Base-by-base conservation (phyloP, 345 rosid species). In the Lumnitzera racemosa region DNA sequence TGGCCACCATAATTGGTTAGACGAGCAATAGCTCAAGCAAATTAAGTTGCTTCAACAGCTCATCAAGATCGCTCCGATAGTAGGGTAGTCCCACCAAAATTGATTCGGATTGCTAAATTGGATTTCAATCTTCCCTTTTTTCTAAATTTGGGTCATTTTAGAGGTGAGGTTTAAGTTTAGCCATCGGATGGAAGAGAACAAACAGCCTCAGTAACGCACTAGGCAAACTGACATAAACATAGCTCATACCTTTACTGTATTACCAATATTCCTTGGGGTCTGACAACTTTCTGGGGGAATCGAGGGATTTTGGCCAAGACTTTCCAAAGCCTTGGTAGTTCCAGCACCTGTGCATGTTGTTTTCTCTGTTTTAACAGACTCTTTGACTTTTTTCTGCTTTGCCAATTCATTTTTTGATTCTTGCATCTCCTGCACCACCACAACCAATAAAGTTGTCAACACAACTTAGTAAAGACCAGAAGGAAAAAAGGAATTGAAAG, bases 171-270 rank as follows among this genome's bases (percentile, higher is more conserved):
- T 36, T 36, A 36, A 36, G 7, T 36, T 36, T 36, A 36, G 43
- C 9, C 43, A 36, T 9, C 4, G 11, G 43, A 4, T 5, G 7
- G 43, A 36, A 36, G 43, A 36, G 10, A 36, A 7, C 10, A 9
- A 36, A 36, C 9, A 36, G 43, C 43, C 43, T 5, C 7, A 9
- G 43, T 9, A 36, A 36, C 43, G 7, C 43, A 5, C 9, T 36
- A 5, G 43, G 11, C 11, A 3, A 36, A 27, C 3, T 46, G 25
- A 11, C 47, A 25, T 41, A 36, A 23, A 24, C 43, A 36, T 20
- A 58, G 51, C 72, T 25, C 50, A 57, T 86, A 88, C 98, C 96
- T 83, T 76, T 49, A 66, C 57, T 55, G 68, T 73, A 73, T 71
- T 73, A 31, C 67, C 63, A 60, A 58, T 72, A 70, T 54, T 24